A percentile compares a stretch with the other conserved stretches of the same genome.
phyloP scores from a whole-genome alignment of 2,329 filamentous ascomycete species.

The Sarocladiaceae sp. region DNA sequence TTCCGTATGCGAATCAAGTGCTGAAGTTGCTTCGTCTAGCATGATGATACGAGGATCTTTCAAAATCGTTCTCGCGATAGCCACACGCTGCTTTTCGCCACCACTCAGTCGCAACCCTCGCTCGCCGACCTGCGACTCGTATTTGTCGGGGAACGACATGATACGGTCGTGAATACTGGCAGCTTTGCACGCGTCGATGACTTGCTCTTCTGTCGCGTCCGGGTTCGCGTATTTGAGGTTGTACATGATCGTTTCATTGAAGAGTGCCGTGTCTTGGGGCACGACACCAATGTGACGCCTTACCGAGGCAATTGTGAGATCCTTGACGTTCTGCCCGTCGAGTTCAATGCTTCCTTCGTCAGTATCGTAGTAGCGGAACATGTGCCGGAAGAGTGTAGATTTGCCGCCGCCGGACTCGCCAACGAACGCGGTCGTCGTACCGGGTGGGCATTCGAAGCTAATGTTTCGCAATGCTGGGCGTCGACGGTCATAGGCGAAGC shows the following conservation, averaged over 20 bases:
- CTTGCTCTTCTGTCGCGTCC: constrained; percentile 72
- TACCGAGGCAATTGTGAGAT: constrained; percentile 90
- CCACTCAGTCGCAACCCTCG: constrained; percentile 82
- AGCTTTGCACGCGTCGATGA: constrained; percentile 76
- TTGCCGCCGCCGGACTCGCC: constrained; percentile 97
- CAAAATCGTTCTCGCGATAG: constrained; percentile 87
- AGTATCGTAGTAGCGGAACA: constrained; percentile 95
- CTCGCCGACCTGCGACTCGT: constrained; percentile 87
- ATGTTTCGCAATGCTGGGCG: constrained; percentile 81
- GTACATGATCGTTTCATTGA: constrained; percentile 94
- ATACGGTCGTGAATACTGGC: constrained; percentile 94
- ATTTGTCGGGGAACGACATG: constrained; percentile 80
- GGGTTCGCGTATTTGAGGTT: constrained; percentile 89
- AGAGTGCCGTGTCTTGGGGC: constrained; percentile 91
- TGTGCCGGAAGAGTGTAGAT: constrained; percentile 89
- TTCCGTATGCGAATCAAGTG: constrained; percentile 87
- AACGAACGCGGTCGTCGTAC: constrained; percentile 92
- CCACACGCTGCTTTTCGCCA: constrained; percentile 89
- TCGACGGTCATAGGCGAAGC: constrained; percentile 84
- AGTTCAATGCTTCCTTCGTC: constrained; percentile 75
- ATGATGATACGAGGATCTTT: constrained; percentile 91
- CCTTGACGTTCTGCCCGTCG: constrained; percentile 78
- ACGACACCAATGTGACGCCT: constrained; percentile 90
- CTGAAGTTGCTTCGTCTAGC: constrained; percentile 88
- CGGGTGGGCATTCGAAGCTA: constrained; percentile 79